A percentile compares a stretch with the other conserved stretches of the same genome.
Conservation (phyloP, 139 green algal species). For the Volvox africanus region DNA sequence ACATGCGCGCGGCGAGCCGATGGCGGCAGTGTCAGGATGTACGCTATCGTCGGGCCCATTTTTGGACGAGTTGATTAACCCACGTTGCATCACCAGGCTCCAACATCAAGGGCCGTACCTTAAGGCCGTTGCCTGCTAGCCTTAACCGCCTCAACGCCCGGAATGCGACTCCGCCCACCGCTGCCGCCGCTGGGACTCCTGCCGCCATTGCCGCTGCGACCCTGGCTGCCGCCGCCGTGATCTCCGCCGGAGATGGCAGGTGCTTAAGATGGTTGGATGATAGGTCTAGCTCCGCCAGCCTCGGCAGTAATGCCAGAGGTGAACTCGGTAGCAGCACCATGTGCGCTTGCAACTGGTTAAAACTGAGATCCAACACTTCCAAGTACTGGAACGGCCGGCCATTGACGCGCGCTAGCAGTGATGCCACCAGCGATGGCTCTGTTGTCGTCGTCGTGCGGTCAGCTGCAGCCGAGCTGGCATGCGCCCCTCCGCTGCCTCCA, state of each 20-base stretch:
- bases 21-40: too few relatives aligned
- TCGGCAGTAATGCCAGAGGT: conserved; percentile 33
- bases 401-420: not conserved
- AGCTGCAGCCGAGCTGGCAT: not conserved
- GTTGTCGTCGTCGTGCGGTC: not conserved
- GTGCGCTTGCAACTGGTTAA: conserved; percentile 48
- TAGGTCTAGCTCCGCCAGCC: conserved; percentile 55
- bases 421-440: not conserved
- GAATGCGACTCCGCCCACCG: conserved; percentile 7
- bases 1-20: too few relatives aligned
- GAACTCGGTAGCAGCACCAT: conserved; percentile 11
- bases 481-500: not conserved
- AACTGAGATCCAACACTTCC: conserved; percentile 55
- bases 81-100: too few relatives aligned
- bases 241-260: conserved; percentile 28
- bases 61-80: too few relatives aligned
- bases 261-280: conserved; percentile 42
- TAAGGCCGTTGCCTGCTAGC: conserved; percentile 53
- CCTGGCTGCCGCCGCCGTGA: not conserved
- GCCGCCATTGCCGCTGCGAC: not conserved
- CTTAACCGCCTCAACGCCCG: conserved; percentile 39
- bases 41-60: too few relatives aligned
- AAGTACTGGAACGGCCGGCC: conserved; percentile 22
- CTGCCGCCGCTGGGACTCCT: not conserved
- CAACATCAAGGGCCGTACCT: not conserved